Conservation (phyloP, 805 yeast species). For the Kockiozyma suomiensis region DNA sequence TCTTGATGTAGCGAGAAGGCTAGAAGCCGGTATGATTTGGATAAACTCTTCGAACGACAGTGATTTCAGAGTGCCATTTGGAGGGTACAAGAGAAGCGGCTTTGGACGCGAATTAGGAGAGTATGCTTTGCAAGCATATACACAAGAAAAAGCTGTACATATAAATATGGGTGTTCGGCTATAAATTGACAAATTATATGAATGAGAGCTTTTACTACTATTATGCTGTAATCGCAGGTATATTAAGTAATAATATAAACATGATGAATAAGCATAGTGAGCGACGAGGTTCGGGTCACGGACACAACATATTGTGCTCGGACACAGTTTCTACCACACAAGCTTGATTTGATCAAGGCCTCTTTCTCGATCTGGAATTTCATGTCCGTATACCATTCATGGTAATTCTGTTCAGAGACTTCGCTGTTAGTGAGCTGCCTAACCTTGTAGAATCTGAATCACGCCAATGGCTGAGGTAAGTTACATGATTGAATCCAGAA, state of each 20-base stretch:
- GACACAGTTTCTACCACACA: too few relatives aligned
- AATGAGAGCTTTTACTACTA: neutral
- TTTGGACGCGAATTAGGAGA: slow-evolving; percentile 91
- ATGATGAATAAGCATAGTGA: too few relatives aligned
- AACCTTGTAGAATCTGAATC: neutral
- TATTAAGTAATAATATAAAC: too few relatives aligned
- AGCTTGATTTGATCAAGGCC: too few relatives aligned
- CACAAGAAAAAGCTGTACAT: slow-evolving; percentile 80
- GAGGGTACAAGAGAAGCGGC: slow-evolving; percentile 90
- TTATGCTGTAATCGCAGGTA: too few relatives aligned
- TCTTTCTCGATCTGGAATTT: too few relatives aligned
- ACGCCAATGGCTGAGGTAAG: slow-evolving; percentile 5
- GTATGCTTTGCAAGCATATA: slow-evolving; percentile 82
- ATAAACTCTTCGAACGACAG: slow-evolving; percentile 73
- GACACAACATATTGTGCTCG: too few relatives aligned
- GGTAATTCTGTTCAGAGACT: too few relatives aligned
- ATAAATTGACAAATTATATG: neutral
- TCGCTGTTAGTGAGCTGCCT: neutral
- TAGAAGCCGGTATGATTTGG: slow-evolving; percentile 71
- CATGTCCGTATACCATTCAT: too few relatives aligned
- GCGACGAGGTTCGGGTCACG: too few relatives aligned
- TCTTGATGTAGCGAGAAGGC: slow-evolving; percentile 60
- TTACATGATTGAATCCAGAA: neutral
- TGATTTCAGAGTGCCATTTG: slow-evolving; percentile 87
- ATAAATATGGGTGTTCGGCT: slow-evolving; percentile 34